Base-by-base conservation (phyloP, 805 yeast species). In the Saturnispora mendoncae region DNA sequence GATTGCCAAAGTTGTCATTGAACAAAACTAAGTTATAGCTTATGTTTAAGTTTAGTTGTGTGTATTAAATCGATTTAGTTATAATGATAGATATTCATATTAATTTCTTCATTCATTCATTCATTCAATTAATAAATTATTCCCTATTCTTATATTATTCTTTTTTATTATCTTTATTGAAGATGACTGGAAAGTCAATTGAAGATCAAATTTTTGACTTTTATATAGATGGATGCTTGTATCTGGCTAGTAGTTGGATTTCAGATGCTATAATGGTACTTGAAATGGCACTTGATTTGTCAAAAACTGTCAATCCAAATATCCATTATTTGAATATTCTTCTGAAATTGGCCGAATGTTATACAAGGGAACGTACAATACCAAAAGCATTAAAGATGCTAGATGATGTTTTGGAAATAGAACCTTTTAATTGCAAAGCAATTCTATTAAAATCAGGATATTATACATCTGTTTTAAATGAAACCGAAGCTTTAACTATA, bases 1-100 rank as follows among this genome's bases (percentile, higher is more conserved):
- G 46, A 70, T 69, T 40, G 74, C 63, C 34, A 72, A 66, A 58
- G 76, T 76, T 44, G 76, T 70, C 52, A 47, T 71, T 43, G 40
- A 57, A 30, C 52, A 51, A 44, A 42, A 25, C 21, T 39, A 33
- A 33, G 31, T 39, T 32, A n/a, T 37, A 28, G 20, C 33, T 20
- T 23, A 23, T 6, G n/a, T n/a, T n/a, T n/a, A n/a, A n/a, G n/a
- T n/a, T n/a, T 30, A 7, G 19, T 12, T 6, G 19, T 30, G 8
- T 17, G 19, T 27, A 27, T 5, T 27, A 27, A 27, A 27, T 7
- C 9, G 5, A 5, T 27, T 9, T 13, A 27, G 14, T 9, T 27
- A 13, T 27, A 5, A 9, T 27, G n/a, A 9, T 13, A 9, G 6
- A 6, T 23, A 23, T 23, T 6, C 9, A 9, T 23, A 23, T 23